These are phyloP conservation scores for Nephelium lappaceum DNA, from an alignment of 345 rosid species.

Conservation along the genomic window DNA sequence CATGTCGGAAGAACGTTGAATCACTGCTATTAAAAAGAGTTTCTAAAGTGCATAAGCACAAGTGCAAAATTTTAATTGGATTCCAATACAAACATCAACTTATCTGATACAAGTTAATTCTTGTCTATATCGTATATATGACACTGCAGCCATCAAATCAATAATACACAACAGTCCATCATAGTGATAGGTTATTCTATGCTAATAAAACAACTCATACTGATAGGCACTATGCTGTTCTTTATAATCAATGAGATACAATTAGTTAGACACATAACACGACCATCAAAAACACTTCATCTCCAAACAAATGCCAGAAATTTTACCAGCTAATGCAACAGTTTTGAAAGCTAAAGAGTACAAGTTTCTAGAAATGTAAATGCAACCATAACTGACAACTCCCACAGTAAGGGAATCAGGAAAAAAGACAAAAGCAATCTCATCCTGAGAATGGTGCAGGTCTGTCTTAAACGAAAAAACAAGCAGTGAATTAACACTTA, in stretches of 20 bases:
- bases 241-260: background rate
- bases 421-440: background rate
- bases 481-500: background rate
- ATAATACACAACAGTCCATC: background rate
- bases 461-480: background rate
- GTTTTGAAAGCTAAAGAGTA: background rate
- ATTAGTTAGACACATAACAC: slow-evolving; percentile 6
- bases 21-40: background rate
- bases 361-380: slow-evolving; percentile 3
- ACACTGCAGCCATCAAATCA: slow-evolving; percentile 3
- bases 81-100: background rate
- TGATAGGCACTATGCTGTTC: background rate
- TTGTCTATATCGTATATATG: background rate
- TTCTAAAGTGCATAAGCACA: background rate
- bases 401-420: background rate
- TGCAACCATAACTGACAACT: slow-evolving; percentile 5
- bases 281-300: background rate
- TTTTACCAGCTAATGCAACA: background rate
- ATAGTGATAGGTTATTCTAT: background rate
- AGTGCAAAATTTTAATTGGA: background rate
- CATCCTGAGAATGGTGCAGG: background rate
- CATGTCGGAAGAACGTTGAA: background rate
- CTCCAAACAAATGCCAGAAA: background rate
- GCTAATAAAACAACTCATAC: background rate
- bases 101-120: background rate